These are phyloP conservation scores for Kwoniella sp. DNA, from an alignment of 768 basidiomycete genomes.

Conservation along the genomic window DNA sequence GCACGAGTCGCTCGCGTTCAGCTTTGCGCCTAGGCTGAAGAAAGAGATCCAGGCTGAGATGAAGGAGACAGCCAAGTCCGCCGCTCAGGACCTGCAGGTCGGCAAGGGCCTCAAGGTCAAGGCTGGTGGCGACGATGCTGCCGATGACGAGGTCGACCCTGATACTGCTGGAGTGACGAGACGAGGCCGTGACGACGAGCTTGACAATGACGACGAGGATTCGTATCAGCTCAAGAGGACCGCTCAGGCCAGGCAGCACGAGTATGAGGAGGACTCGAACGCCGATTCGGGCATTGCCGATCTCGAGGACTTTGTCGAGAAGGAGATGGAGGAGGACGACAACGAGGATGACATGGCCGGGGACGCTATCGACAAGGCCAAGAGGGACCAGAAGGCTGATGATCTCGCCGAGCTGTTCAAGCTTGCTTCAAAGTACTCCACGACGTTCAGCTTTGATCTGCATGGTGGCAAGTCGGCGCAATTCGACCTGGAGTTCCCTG, in stretches of 20 bases:
- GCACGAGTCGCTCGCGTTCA: conserved; percentile 63
- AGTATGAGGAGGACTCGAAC: conserved; percentile 61
- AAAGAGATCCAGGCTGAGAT: conserved; percentile 82
- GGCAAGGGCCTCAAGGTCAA: conserved; percentile 62
- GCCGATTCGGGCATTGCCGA: conserved; percentile 29
- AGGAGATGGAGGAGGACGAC: conserved; percentile 35
- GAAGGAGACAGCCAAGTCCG: conserved; percentile 74
- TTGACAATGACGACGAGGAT: conserved; percentile 57
- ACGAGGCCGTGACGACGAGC: conserved; percentile 54
- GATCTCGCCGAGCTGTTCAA: conserved; percentile 50
- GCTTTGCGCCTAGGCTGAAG: conserved; percentile 74
- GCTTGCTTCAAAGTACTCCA: conserved; percentile 61
- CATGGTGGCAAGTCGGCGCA: conserved; percentile 57
- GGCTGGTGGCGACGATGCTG: conserved; percentile 42
- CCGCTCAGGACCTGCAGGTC: conserved; percentile 63
- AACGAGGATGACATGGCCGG: conserved; percentile 74
- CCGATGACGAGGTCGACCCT: conserved; percentile 50
- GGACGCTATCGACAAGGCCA: conserved; percentile 60
- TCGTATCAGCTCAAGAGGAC: conserved; percentile 53
- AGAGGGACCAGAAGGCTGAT: conserved; percentile 34
- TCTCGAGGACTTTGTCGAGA: conserved; percentile 41
- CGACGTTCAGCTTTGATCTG: conserved; percentile 65
- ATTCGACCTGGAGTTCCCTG: conserved; percentile 81
- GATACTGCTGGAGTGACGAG: conserved; percentile 27
- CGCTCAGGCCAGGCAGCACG: conserved; percentile 53